These are phyloP conservation scores for Angomonas ambiguus DNA, from an alignment of 208 protist species.

Conservation along the genomic window DNA sequence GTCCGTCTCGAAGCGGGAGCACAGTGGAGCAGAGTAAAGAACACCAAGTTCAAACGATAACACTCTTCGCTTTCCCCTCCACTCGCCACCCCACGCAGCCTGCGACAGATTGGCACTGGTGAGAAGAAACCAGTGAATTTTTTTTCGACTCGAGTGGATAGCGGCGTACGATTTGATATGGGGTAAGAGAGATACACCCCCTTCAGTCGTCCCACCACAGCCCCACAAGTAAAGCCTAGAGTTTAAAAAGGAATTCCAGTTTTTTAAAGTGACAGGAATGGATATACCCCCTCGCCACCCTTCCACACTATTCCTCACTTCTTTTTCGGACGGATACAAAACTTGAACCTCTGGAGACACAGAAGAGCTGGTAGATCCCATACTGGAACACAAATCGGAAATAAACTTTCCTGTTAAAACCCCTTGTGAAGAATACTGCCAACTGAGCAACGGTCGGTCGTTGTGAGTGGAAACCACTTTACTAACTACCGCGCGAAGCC, in stretches of 20 bases:
- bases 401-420: conserved; percentile 51
- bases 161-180: conserved; percentile 86
- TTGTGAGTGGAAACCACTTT: background rate
- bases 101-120: conserved; percentile 85
- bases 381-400: conserved; percentile 26
- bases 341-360: conserved; percentile 36
- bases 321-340: conserved; percentile 75
- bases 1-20: conserved; percentile 4
- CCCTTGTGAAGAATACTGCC: conserved; percentile 86
- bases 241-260: conserved; percentile 65
- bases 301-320: conserved; percentile 67
- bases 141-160: conserved; percentile 17
- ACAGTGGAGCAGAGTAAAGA: conserved; percentile 48
- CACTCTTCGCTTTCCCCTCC: conserved; percentile 24
- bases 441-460: conserved; percentile 32
- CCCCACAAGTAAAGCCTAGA: conserved; percentile 66
- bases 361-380: conserved; percentile 25
- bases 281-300: conserved; percentile 74
- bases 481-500: conserved; percentile 18
- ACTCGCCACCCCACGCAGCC: conserved; percentile 64
- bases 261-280: conserved; percentile 48
- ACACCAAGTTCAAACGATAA: conserved; percentile 87
- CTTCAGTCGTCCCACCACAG: background rate
- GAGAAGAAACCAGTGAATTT: conserved; percentile 65
- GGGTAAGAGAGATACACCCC: conserved; percentile 36